Evolutionary conservation across 345 rosid genomes (phyloP).

Genomic region (Acer campestre): DNA sequence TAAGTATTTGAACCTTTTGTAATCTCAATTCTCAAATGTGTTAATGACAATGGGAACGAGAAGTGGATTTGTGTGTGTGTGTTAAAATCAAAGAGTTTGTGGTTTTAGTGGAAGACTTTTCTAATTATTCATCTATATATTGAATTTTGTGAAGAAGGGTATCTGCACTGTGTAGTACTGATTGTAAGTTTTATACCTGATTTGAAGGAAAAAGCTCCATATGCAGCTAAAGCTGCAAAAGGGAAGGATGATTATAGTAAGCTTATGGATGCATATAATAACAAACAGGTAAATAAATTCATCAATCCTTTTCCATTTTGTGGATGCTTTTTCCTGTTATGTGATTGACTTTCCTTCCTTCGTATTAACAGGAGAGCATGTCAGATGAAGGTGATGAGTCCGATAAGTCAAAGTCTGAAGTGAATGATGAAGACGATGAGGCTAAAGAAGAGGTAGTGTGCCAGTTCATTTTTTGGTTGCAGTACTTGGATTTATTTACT

Average conservation of each 20-base stretch:
- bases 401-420: slow-evolving; percentile 69
- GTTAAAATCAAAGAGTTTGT: background rate
- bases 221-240: slow-evolving; percentile 81
- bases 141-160: background rate
- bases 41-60: background rate
- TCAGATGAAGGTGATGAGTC: slow-evolving; percentile 56
- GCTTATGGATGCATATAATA: slow-evolving; percentile 81
- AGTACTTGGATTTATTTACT: background rate
- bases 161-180: background rate
- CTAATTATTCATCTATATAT: background rate
- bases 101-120: background rate
- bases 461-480: background rate
- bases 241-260: slow-evolving; percentile 75
- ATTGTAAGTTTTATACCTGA: background rate
- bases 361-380: slow-evolving; percentile 33
- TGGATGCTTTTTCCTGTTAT: background rate
- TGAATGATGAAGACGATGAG: slow-evolving; percentile 62
- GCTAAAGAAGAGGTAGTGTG: slow-evolving; percentile 51
- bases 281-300: slow-evolving; percentile 58
- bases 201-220: slow-evolving; percentile 82
- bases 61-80: background rate
- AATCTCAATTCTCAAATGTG: background rate
- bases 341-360: slow-evolving; percentile 1
- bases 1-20: slow-evolving; percentile 35
- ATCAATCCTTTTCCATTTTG: background rate